phyloP scores from a whole-genome alignment of 1,284 basidiomycete genomes.

The Chiua sp. region DNA sequence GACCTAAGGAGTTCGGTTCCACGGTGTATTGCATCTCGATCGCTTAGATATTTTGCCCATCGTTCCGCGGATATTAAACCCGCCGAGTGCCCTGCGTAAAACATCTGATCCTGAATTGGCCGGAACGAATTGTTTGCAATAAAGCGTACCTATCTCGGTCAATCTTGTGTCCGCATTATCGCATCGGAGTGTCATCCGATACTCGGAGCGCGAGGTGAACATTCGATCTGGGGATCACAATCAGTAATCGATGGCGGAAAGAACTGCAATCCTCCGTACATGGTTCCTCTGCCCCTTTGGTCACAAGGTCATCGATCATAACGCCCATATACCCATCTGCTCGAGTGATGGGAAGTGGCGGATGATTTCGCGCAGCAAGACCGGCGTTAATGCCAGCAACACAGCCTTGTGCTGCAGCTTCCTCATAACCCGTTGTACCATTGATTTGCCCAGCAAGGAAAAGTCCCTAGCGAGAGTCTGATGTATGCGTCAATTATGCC shows the following conservation, averaged over 20 bases:
- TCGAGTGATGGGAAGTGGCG: constrained; percentile 72
- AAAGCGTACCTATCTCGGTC: constrained; percentile 76
- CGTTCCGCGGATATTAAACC: constrained; percentile 70
- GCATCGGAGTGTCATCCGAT: constrained; percentile 83
- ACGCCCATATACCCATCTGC: constrained; percentile 88
- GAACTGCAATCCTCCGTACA: constrained; percentile 50
- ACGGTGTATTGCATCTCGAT: constrained; percentile 55
- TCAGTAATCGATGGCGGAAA: constrained; percentile 7
- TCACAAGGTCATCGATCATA: constrained; percentile 89
- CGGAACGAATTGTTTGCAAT: too few species aligned
- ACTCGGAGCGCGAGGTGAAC: constrained; percentile 93
- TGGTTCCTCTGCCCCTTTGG: constrained; percentile 89
- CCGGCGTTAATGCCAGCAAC: constrained; percentile 90
- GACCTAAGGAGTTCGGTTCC: constrained; percentile 57
- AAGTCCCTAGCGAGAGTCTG: constrained; percentile 57
- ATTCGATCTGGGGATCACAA: constrained; percentile 70
- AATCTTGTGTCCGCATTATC: constrained; percentile 89
- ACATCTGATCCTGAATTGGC: too few species aligned
- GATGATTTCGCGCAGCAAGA: constrained; percentile 59
- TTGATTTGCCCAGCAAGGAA: constrained; percentile 92
- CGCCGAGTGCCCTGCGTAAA: too few species aligned
- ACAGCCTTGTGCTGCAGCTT: constrained; percentile 87
- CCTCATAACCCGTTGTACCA: constrained; percentile 92
- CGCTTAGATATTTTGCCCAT: constrained; percentile 59
- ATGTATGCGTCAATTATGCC: not conserved